phyloP scores from a whole-genome alignment of 192 early-diverging fungal species.

The Geranomyces michiganensis region DNA sequence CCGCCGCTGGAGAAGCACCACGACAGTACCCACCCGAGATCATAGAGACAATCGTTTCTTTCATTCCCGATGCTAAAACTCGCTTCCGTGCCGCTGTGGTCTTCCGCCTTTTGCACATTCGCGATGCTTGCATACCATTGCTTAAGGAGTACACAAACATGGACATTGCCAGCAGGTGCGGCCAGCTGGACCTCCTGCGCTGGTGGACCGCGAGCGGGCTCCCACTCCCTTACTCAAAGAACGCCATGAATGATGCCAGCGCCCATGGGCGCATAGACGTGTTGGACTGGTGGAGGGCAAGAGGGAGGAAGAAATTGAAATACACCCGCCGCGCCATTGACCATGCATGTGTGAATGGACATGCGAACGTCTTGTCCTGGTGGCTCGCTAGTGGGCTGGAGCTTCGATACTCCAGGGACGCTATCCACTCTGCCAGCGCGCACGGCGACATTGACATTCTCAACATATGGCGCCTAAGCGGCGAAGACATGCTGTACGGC shows the following conservation, averaged over 20 bases:
- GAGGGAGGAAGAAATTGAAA: not conserved
- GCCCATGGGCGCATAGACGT: not conserved
- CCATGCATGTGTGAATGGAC: not conserved
- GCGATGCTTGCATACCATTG: not conserved
- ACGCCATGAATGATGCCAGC: slow-evolving; percentile 1
- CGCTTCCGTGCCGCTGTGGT: not conserved
- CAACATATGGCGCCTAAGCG: not conserved
- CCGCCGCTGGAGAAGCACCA: too few species aligned
- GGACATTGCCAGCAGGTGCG: slow-evolving; percentile 43
- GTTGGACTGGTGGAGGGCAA: slow-evolving; percentile 20
- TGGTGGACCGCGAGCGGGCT: slow-evolving; percentile 21
- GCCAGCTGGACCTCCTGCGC: not conserved
- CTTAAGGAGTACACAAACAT: not conserved
- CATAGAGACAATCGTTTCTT: too few species aligned
- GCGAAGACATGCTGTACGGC: not conserved
- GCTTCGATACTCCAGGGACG: not conserved
- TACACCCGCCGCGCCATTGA: not conserved
- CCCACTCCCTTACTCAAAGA: not conserved
- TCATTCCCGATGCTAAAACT: not conserved
- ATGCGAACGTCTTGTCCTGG: not conserved
- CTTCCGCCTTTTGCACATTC: not conserved
- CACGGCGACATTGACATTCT: slow-evolving; percentile 3
- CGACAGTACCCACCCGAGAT: too few species aligned
- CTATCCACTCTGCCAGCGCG: slow-evolving; percentile 5
- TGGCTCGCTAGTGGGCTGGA: slow-evolving; percentile 7